Conservation (phyloP, 768 basidiomycete species). For the Astraeus odoratus region DNA sequence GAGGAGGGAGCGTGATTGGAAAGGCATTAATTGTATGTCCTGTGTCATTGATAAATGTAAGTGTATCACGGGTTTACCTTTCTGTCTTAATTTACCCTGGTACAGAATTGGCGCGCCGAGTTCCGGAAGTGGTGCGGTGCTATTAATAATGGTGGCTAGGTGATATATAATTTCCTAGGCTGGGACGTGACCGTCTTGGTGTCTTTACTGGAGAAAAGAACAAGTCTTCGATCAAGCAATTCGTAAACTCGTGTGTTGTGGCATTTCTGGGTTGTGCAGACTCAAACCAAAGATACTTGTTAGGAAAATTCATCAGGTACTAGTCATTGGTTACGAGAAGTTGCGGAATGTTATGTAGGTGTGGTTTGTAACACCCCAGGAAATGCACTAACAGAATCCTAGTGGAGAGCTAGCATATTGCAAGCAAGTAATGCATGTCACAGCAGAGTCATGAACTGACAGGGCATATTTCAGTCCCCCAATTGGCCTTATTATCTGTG, state of each 20-base stretch:
- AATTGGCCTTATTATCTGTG: conserved; percentile 90
- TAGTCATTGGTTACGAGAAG: conserved; percentile 94
- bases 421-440: conserved; percentile 38
- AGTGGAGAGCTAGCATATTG: conserved; percentile 56
- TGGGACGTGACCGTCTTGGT: conserved; percentile 48
- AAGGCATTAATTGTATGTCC: conserved; percentile 94
- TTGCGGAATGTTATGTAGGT: conserved; percentile 76
- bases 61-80: conserved; percentile 13
- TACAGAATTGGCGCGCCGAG: conserved; percentile 90
- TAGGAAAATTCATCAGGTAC: conserved; percentile 73
- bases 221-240: conserved; percentile 55
- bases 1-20: conserved; percentile 49
- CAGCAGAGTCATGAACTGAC: not conserved
- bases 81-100: conserved; percentile 2
- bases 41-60: conserved; percentile 78
- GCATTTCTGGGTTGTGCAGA: not conserved
- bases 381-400: not conserved
- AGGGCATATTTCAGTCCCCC: conserved; percentile 52
- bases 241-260: conserved; percentile 61
- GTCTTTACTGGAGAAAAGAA: conserved; percentile 56
- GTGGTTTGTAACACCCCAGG: conserved; percentile 2
- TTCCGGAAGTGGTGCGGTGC: conserved; percentile 88
- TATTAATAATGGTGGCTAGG: not conserved
- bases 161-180: conserved; percentile 27
- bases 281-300: not conserved